Percentiles rank a stretch among this genome's conserved stretches.
phyloP scores from a whole-genome alignment of 768 basidiomycete genomes.

The Dacryopinax primogenitus region DNA sequence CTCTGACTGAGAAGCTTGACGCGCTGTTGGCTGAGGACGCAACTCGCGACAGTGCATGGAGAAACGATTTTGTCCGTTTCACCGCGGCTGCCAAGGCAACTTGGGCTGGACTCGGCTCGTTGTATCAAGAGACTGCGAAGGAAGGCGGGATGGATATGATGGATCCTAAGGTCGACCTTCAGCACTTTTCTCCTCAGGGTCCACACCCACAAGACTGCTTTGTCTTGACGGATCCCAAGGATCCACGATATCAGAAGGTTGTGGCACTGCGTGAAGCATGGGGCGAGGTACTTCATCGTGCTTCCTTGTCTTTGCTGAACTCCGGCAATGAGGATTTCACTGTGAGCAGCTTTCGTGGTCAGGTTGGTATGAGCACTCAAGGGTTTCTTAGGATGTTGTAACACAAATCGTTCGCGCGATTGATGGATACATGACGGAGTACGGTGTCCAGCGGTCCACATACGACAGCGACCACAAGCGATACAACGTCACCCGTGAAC shows the following conservation, averaged over 20 bases:
- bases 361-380: no score
- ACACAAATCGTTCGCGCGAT: slow-evolving; percentile 48
- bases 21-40: slow-evolving; percentile 40
- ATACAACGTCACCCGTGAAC: slow-evolving; percentile 42
- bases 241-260: slow-evolving; percentile 60
- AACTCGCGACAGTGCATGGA: slow-evolving; percentile 49
- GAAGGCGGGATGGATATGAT: slow-evolving; percentile 44
- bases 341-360: slow-evolving; percentile 28
- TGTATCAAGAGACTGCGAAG: slow-evolving; percentile 48
- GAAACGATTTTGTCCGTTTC: slow-evolving; percentile 63
- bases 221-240: slow-evolving; percentile 54
- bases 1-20: slow-evolving; percentile 56
- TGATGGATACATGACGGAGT: slow-evolving; percentile 61
- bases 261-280: slow-evolving; percentile 46
- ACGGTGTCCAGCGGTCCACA: slow-evolving; percentile 46
- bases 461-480: slow-evolving; percentile 51
- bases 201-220: slow-evolving; percentile 64
- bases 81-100: slow-evolving; percentile 60
- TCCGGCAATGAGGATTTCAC: slow-evolving; percentile 67
- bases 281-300: slow-evolving; percentile 53
- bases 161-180: slow-evolving; percentile 48
- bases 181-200: slow-evolving; percentile 54
- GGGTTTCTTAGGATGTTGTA: slow-evolving; percentile 31
- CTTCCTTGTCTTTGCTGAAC: slow-evolving; percentile 50
- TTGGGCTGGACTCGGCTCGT: slow-evolving; percentile 62